phyloP scores from a whole-genome alignment of 495 filamentous ascomycete genomes.

The Monascus purpureus region DNA sequence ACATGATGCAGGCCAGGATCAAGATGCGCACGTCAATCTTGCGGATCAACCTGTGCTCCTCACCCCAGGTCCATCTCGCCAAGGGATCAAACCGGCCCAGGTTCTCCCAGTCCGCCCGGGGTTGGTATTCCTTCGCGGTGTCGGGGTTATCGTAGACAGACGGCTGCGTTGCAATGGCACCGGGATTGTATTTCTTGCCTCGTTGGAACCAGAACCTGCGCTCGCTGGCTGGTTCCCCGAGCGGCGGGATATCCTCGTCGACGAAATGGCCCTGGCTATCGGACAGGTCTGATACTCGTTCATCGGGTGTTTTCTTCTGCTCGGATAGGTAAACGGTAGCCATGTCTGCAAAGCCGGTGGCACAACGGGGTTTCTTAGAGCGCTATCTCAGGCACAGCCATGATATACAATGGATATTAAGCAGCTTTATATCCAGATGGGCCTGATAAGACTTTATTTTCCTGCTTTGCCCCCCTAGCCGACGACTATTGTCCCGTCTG shows the following conservation, averaged over 20 bases:
- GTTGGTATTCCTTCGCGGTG: constrained; percentile 35
- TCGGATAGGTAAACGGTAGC: too few species aligned
- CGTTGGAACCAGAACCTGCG: constrained; percentile 29
- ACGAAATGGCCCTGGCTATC: too few species aligned
- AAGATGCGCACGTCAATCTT: constrained; percentile 39
- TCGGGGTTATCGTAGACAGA: constrained; percentile 38
- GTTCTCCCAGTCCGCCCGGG: constrained; percentile 37
- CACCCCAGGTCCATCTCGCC: constrained; percentile 36
- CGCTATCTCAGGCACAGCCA: too few species aligned
- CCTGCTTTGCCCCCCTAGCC: too few species aligned
- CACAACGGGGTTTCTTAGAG: too few species aligned
- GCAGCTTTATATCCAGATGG: too few species aligned
- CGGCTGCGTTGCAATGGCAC: constrained; percentile 43
- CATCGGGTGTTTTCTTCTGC: constrained; percentile 3
- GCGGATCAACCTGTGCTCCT: constrained; percentile 22
- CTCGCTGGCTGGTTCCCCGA: neutral
- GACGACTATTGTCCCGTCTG: too few species aligned
- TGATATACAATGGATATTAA: too few species aligned
- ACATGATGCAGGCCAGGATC: constrained; percentile 51
- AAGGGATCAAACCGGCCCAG: constrained; percentile 36
- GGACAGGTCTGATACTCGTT: too few species aligned
- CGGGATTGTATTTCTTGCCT: constrained; percentile 24
- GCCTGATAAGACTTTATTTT: too few species aligned
- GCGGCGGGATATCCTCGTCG: neutral
- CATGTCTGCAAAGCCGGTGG: too few species aligned